A percentile compares a stretch with the other conserved stretches of the same genome.
These are phyloP conservation scores for Cladosporium sphaerospermum DNA, from an alignment of 2,329 filamentous ascomycete genomes.

Conservation along the genomic window DNA sequence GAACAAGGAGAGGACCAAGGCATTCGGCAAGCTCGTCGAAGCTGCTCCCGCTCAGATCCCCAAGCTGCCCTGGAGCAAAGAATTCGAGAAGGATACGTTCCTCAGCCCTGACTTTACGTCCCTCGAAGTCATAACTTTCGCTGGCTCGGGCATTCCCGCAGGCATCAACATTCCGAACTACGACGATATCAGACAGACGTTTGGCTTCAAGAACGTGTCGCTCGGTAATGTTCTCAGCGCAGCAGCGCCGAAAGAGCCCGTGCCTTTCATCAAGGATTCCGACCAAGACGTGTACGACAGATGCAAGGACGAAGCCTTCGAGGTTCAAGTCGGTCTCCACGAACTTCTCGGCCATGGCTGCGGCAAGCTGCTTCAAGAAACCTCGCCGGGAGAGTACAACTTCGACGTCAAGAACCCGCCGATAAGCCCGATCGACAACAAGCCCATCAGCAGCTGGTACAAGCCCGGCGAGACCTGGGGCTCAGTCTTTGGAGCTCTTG, in stretches of 20 bases:
- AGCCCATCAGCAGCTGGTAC: slow-evolving; percentile 81
- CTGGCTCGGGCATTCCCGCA: slow-evolving; percentile 56
- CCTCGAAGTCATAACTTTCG: slow-evolving; percentile 82
- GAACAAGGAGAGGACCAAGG: slow-evolving; percentile 82
- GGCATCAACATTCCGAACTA: slow-evolving; percentile 42
- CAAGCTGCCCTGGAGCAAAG: slow-evolving; percentile 76
- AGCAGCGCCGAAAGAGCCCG: slow-evolving; percentile 84
- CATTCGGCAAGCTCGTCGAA: slow-evolving; percentile 78
- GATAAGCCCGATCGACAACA: slow-evolving; percentile 68
- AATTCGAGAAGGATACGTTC: slow-evolving; percentile 96
- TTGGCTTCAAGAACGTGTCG: slow-evolving; percentile 90
- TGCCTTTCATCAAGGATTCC: slow-evolving; percentile 77
- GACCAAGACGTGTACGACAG: slow-evolving; percentile 75
- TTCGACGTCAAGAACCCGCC: slow-evolving; percentile 81
- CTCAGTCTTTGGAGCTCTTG: slow-evolving; percentile 80
- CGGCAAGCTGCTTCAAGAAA: slow-evolving; percentile 90
- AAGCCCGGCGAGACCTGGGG: slow-evolving; percentile 95
- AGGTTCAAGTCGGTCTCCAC: slow-evolving; percentile 92
- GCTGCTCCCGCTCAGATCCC: slow-evolving; percentile 79
- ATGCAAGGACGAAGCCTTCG: slow-evolving; percentile 81
- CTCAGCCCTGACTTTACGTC: slow-evolving; percentile 93
- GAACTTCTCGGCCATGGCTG: slow-evolving; percentile 86
- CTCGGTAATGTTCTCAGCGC: slow-evolving; percentile 89
- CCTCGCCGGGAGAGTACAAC: slow-evolving; percentile 72
- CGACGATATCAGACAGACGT: slow-evolving; percentile 70